These are phyloP conservation scores for Lentinula edodes DNA, from an alignment of 768 basidiomycete species.

Conservation along the genomic window DNA sequence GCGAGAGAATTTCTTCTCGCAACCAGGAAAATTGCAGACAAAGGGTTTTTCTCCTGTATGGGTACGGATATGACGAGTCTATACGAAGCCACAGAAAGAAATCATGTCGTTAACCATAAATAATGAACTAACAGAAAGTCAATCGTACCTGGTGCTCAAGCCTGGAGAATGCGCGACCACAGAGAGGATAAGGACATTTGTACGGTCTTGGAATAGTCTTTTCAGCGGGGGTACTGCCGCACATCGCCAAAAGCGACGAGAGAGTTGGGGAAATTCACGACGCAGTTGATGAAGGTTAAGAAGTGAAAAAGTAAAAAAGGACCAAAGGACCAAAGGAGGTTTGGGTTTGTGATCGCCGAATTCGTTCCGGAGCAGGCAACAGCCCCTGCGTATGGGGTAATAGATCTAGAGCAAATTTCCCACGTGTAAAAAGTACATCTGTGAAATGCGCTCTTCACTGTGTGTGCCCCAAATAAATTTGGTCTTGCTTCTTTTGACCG, in stretches of 20 bases:
- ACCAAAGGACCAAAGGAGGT: not conserved
- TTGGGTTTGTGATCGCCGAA: not conserved
- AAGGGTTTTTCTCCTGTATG: conserved; percentile 99
- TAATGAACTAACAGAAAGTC: conserved; percentile 8
- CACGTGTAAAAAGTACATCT: not conserved
- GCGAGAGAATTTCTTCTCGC: conserved; percentile 96
- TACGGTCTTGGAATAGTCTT: conserved; percentile 58
- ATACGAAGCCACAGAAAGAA: conserved; percentile 13
- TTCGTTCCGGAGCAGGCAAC: not conserved
- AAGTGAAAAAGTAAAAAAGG: not conserved
- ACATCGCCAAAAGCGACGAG: not conserved
- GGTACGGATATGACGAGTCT: conserved; percentile 97
- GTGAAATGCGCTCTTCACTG: not conserved
- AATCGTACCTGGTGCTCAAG: conserved; percentile 85
- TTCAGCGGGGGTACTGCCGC: not conserved
- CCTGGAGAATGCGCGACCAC: conserved; percentile 92
- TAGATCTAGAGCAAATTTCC: not conserved
- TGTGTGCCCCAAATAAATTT: too few species aligned
- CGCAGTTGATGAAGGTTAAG: not conserved
- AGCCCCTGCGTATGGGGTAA: not conserved
- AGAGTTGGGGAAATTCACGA: not conserved
- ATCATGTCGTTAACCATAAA: not conserved
- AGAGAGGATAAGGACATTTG: conserved; percentile 91
- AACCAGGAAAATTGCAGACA: conserved; percentile 84
- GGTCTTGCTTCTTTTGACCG: too few species aligned